Conservation (phyloP, 1,284 basidiomycete species). For the Mrakiaceae sp. region DNA sequence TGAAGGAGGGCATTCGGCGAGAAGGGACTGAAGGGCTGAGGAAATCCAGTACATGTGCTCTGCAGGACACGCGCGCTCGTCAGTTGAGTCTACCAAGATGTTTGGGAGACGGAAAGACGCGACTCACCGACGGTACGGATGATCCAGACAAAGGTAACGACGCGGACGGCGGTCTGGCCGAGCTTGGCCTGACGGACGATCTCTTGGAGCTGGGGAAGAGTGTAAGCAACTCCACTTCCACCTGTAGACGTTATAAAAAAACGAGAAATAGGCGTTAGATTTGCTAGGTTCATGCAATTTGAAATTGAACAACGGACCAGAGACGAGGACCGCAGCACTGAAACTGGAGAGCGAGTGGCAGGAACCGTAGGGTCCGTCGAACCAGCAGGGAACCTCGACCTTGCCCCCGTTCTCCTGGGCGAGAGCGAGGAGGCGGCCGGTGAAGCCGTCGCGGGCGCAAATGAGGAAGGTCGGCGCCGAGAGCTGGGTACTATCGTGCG, state of each 20-base stretch:
- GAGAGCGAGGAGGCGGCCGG: constrained; percentile 1
- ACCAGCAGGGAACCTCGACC: constrained; percentile 22
- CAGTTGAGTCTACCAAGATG: not conserved
- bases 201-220: constrained; percentile 24
- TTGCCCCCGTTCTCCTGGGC: constrained; percentile 15
- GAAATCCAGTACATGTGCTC: constrained; percentile 8
- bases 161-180: constrained; percentile 22
- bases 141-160: constrained; percentile 29
- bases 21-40: not conserved
- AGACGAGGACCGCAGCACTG: constrained; percentile 27
- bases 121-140: constrained; percentile 21
- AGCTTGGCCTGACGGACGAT: constrained; percentile 23
- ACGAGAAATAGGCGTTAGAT: not conserved
- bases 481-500: constrained; percentile 15
- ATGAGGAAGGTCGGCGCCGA: constrained; percentile 27
- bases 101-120: too few species aligned
- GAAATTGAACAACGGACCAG: constrained; percentile 22
- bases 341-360: constrained; percentile 20
- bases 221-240: constrained; percentile 31
- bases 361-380: constrained; percentile 32
- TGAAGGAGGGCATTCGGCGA: not conserved
- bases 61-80: not conserved
- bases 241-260: constrained; percentile 19
- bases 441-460: constrained; percentile 23
- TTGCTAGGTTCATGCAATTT: not conserved